Percentiles rank a stretch among this genome's conserved stretches.
Evolutionary conservation across 495 filamentous ascomycete species (phyloP).

Genomic region (Endocarpon pusillum): DNA sequence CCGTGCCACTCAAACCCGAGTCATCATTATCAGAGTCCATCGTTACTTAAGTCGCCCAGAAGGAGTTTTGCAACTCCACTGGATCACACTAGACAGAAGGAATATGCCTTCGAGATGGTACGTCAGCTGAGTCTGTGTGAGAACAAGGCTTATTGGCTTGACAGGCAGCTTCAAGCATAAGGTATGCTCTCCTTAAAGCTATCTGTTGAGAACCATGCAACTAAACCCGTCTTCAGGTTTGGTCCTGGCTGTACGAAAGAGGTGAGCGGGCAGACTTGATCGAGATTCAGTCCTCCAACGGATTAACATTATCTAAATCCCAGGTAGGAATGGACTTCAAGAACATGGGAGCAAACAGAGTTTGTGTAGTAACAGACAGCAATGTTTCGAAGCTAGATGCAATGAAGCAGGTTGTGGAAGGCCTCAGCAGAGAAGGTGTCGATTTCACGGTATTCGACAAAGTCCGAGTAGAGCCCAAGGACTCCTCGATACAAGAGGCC

Average conservation of each 20-base stretch:
- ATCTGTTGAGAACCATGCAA: too few species aligned
- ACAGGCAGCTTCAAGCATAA: too few species aligned
- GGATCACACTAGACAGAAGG: constrained; percentile 57
- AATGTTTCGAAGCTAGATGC: constrained; percentile 65
- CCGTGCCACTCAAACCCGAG: constrained; percentile 82
- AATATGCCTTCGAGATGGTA: constrained; percentile 99
- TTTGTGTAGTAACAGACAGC: constrained; percentile 78
- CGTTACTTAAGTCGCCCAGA: constrained; percentile 36
- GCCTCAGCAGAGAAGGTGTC: constrained; percentile 57
- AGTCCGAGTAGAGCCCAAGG: constrained; percentile 77
- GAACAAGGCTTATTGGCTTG: too few species aligned
- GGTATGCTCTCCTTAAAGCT: constrained; percentile 1
- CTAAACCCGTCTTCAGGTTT: constrained; percentile 78
- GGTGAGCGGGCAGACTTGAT: too few species aligned
- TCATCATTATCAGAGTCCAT: constrained; percentile 37
- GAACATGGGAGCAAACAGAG: constrained; percentile 73
- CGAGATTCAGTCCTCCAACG: too few species aligned
- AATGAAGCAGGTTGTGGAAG: constrained; percentile 70
- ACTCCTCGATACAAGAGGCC: constrained; percentile 77
- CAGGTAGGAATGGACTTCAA: constrained; percentile 97
- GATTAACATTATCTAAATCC: too few species aligned
- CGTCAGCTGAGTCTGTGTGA: too few species aligned
- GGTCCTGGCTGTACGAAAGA: constrained; percentile 87
- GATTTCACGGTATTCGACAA: constrained; percentile 65
- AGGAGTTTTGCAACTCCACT: constrained; percentile 56